These are phyloP conservation scores for Neurospora cerealis DNA, from an alignment of 495 filamentous ascomycete genomes.

Conservation along the genomic window DNA sequence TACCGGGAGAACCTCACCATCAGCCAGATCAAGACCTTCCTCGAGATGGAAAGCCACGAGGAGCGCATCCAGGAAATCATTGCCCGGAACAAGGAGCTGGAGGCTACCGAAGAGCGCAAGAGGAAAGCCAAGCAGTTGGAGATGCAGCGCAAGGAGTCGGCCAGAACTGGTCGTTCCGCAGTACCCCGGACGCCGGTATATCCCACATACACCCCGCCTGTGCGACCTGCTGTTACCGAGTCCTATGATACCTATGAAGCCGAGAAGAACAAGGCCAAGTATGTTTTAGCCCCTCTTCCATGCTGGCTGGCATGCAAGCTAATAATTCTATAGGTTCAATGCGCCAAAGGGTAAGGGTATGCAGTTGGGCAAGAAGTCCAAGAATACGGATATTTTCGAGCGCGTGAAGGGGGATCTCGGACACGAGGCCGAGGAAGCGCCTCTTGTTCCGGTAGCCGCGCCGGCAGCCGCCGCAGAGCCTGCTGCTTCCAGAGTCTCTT, in stretches of 20 bases:
- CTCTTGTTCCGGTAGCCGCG: slow-evolving; percentile 60
- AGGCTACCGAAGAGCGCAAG: slow-evolving; percentile 96
- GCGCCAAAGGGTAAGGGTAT: slow-evolving; percentile 89
- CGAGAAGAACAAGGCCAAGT: slow-evolving; percentile 91
- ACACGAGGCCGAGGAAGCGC: slow-evolving; percentile 62
- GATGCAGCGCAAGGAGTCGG: slow-evolving; percentile 91
- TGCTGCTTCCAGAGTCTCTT: slow-evolving; percentile 47
- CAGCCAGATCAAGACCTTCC: slow-evolving; percentile 92
- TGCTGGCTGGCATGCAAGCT: slow-evolving; percentile 3
- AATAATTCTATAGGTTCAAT: slow-evolving; percentile 29
- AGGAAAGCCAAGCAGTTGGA: slow-evolving; percentile 95
- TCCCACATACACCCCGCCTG: slow-evolving; percentile 79
- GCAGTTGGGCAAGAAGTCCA: slow-evolving; percentile 97
- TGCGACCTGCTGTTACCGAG: slow-evolving; percentile 60
- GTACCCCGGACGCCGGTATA: slow-evolving; percentile 67
- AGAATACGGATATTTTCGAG: slow-evolving; percentile 93
- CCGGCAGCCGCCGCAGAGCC: slow-evolving; percentile 45
- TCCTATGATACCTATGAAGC: slow-evolving; percentile 90
- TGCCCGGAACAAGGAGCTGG: slow-evolving; percentile 95
- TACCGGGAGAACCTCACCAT: slow-evolving; percentile 93
- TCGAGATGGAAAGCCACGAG: slow-evolving; percentile 99
- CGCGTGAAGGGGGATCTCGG: slow-evolving; percentile 84
- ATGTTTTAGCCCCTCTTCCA: slow-evolving; percentile 16
- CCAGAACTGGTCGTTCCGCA: slow-evolving; percentile 40
- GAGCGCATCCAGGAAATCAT: slow-evolving; percentile 98